Conservation (phyloP, 2,329 filamentous ascomycete genomes). For the Rasamsonia emersonii region DNA sequence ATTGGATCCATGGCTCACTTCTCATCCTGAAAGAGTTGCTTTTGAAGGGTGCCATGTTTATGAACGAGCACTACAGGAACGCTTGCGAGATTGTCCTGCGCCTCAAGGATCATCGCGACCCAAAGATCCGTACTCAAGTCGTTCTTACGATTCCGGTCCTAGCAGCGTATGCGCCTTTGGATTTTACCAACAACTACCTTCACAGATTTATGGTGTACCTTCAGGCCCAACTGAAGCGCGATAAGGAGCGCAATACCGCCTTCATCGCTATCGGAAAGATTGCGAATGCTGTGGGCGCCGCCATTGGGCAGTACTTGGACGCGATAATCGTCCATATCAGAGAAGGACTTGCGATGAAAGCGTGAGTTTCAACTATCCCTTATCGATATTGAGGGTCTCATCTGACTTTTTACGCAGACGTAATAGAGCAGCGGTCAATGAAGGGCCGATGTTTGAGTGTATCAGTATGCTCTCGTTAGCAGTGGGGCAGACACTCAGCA, state of each 20-base stretch:
- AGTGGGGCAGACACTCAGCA: constrained; percentile 92
- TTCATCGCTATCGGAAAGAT: constrained; percentile 95
- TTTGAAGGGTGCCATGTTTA: constrained; percentile 95
- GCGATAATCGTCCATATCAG: constrained; percentile 88
- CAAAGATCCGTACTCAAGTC: constrained; percentile 79
- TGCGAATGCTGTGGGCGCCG: constrained; percentile 89
- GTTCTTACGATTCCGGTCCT: constrained; percentile 86
- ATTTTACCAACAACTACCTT: constrained; percentile 79
- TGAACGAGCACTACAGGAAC: constrained; percentile 89
- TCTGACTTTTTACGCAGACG: constrained; percentile 29
- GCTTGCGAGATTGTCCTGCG: constrained; percentile 87
- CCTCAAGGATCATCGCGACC: constrained; percentile 86
- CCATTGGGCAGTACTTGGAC: constrained; percentile 90
- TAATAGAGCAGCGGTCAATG: constrained; percentile 49
- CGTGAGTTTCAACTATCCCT: constrained; percentile 33
- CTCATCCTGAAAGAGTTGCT: constrained; percentile 88
- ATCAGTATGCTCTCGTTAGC: constrained; percentile 94
- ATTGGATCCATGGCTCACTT: constrained; percentile 88
- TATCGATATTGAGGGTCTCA: constrained; percentile 7
- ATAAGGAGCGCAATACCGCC: constrained; percentile 87
- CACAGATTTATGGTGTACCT: constrained; percentile 97
- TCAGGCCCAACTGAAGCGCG: constrained; percentile 85
- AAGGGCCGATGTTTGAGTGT: constrained; percentile 84
- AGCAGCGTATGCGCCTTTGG: constrained; percentile 81
- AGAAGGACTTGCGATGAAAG: constrained; percentile 77